phyloP scores from a whole-genome alignment of 2,329 filamentous ascomycete species.

The Colletotrichum cereale region DNA sequence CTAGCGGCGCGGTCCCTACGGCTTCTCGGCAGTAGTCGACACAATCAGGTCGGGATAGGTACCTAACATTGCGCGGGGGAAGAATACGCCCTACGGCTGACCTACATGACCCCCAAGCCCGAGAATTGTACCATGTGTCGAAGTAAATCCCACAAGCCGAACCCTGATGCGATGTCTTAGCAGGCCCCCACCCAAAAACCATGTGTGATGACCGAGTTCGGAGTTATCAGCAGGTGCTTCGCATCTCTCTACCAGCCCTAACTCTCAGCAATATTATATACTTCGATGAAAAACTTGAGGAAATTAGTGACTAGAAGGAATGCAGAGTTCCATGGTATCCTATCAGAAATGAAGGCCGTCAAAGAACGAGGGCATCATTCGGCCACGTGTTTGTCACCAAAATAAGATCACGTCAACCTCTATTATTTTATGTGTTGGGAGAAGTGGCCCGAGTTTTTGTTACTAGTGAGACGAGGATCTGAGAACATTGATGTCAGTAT shows the following conservation, averaged over 20 bases:
- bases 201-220: too few relatives aligned
- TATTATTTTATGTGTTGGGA: neutral
- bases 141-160: neutral
- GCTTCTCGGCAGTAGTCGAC: slow-evolving; percentile 1
- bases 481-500: too few relatives aligned
- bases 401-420: neutral
- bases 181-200: neutral
- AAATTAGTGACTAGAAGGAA: neutral
- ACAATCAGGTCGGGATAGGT: neutral
- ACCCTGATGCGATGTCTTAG: neutral
- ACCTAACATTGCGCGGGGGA: too few relatives aligned
- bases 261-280: neutral
- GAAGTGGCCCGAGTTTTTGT: neutral
- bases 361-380: neutral
- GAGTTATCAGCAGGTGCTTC: neutral
- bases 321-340: rapidly evolving
- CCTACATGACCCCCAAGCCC: neutral
- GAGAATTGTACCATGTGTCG: slow-evolving; percentile 4
- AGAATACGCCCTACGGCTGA: neutral
- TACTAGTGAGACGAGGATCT: too few relatives aligned
- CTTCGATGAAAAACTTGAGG: too few relatives aligned
- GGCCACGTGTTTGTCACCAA: neutral
- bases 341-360: rapidly evolving
- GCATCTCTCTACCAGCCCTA: neutral
- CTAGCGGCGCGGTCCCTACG: slow-evolving; percentile 9